phyloP scores from a whole-genome alignment of 768 basidiomycete species.

The Russula emetica region DNA sequence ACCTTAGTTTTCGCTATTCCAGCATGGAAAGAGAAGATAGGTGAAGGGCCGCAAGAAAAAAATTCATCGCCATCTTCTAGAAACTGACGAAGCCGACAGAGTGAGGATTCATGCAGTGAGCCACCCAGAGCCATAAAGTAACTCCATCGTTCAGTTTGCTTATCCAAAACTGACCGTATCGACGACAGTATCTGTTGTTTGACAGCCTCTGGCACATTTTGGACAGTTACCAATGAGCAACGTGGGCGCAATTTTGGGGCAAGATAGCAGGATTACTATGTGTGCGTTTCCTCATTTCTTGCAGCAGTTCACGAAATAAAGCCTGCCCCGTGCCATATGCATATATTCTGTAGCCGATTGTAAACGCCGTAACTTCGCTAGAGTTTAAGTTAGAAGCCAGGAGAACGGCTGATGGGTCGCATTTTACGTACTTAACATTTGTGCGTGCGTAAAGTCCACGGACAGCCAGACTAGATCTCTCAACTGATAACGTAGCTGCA shows the following conservation, averaged over 20 bases:
- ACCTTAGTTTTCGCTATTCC: too few species aligned
- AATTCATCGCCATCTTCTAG: not conserved
- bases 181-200: slow-evolving; percentile 13
- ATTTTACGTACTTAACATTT: slow-evolving; percentile 11
- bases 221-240: not conserved
- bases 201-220: slow-evolving; percentile 20
- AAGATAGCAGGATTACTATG: slow-evolving; percentile 9
- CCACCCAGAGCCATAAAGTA: too few species aligned
- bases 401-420: not conserved
- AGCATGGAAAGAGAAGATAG: too few species aligned
- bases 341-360: slow-evolving; percentile 7
- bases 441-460: slow-evolving; percentile 8
- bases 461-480: slow-evolving; percentile 22
- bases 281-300: slow-evolving; percentile 1
- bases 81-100: not conserved
- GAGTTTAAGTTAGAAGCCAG: not conserved
- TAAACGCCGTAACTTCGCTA: too few species aligned
- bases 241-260: not conserved
- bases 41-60: too few species aligned
- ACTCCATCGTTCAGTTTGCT: slow-evolving; percentile 16
- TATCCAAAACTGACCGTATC: slow-evolving; percentile 20
- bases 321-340: slow-evolving; percentile 6
- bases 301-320: slow-evolving; percentile 22
- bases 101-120: not conserved
- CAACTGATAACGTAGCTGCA: slow-evolving; percentile 24